Conservation (phyloP, 2,329 filamentous ascomycete species). For the Penicillium oxalicum region DNA sequence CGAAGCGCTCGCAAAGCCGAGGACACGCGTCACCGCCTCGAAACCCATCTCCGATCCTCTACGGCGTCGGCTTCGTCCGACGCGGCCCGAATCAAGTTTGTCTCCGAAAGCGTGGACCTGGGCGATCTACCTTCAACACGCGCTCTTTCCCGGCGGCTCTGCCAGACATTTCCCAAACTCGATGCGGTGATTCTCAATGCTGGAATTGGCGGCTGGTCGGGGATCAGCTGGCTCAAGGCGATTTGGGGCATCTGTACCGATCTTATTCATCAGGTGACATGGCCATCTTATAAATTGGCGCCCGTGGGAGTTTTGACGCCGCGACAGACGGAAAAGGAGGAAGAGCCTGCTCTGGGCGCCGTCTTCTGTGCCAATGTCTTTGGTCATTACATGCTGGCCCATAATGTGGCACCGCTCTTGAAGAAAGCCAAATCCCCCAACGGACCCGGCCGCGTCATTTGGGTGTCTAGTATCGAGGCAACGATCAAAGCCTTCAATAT, state of each 20-base stretch:
- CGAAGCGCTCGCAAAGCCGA: conserved; percentile 67
- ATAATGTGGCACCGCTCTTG: conserved; percentile 72
- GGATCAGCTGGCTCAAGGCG: conserved; percentile 63
- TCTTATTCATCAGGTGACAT: conserved; percentile 63
- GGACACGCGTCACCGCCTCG: conserved; percentile 62
- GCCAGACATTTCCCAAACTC: conserved; percentile 57
- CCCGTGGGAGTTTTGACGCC: conserved; percentile 50
- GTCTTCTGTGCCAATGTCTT: conserved; percentile 92
- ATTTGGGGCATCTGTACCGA: conserved; percentile 55
- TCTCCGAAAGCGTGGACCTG: conserved; percentile 55
- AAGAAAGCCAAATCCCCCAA: conserved; percentile 39
- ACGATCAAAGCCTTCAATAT: conserved; percentile 51
- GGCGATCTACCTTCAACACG: conserved; percentile 52
- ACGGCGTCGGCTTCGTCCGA: conserved; percentile 34
- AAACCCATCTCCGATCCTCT: conserved; percentile 52
- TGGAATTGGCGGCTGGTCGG: conserved; percentile 78
- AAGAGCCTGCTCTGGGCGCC: conserved; percentile 62
- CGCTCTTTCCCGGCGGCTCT: conserved; percentile 47
- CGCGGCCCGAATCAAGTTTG: conserved; percentile 44
- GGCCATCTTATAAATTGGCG: conserved; percentile 69
- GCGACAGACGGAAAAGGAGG: conserved; percentile 39
- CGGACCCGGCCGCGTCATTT: conserved; percentile 64
- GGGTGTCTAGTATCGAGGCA: conserved; percentile 79
- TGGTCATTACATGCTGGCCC: conserved; percentile 84
- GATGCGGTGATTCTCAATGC: conserved; percentile 81